Base-by-base conservation (phyloP, 139 green algal species). In the Limnomonas spitsbergensis region DNA sequence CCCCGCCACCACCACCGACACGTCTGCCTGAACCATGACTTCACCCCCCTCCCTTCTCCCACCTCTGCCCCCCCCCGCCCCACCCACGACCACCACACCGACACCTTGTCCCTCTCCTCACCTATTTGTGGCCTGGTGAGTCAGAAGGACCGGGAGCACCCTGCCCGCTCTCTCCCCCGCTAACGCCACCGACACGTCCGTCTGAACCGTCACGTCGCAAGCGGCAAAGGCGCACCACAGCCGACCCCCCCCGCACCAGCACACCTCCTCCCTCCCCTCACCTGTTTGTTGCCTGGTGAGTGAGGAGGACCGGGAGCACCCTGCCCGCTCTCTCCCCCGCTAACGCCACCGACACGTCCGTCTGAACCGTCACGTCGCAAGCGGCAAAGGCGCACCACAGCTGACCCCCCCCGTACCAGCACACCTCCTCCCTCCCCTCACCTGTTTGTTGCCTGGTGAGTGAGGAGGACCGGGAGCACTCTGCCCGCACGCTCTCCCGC, bases 391-490 rank as follows among this genome's bases (percentile, higher is more conserved):
- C 81, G 77, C 86, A 91, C 89, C 90, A 91, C 40, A 94, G 85
- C 77, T 93, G 88, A 77, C 89, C n/a, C n/a, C n/a, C n/a, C n/a
- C n/a, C n/a, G n/a, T n/a, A n/a, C n/a, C n/a, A n/a, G n/a, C n/a
- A n/a, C n/a, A 61, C 14, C 47, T 61, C 14, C 14, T 14, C 56
- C 9, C 27, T 32, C 29, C 4, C 9, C 56, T 9, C 29, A 70
- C 56, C 56, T 70, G 56, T 70, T 36, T 24, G 27, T 70, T 24
- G 56, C 86, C 1, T 81, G 72, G 9, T 90, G 90, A 1, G 85
- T 87, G 32, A 96, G 77, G 38, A 96, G 79, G 35, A 89, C 78
- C 1, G 92, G 92, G 53, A 96, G 81, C 1, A 93, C 78, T 53
- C 84, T 75, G 24, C 82, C 89, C 0, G 83, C 90, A 0, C 76